Evolutionary conservation across 768 basidiomycete species (phyloP), one percentile per base, ranked within the genome.

Genomic region (Hypholoma sublateritium): DNA sequence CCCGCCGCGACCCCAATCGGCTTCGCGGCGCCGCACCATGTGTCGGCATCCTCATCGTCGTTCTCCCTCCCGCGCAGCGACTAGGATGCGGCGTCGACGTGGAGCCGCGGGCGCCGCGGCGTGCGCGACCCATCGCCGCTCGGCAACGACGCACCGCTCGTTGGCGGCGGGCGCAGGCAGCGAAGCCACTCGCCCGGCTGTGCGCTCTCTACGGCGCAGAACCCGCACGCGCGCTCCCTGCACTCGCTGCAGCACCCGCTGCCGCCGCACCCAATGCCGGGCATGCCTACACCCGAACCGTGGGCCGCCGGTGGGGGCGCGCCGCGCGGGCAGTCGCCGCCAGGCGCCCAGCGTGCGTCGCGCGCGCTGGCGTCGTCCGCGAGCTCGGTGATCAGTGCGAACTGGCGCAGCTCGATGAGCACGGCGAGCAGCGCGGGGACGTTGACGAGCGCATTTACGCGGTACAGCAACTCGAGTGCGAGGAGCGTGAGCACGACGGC

Each of bases 401-500:
- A 89, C 70, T 91, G 89, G 89, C 86, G 89, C 57, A 89, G 81
- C 70, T 90, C 89, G 41, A 84, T 79, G 79, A 83, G 83, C 56
- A 85, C 84, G n/a, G 79, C 80, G 8, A 84, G 82, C 48, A 89
- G 86, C 65, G 85, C 87, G 11, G 83, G 81, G 60, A 84, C 87
- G 13, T 87, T 86, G 8, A 80, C 84, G 21, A 86, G 83, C 19
- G 85, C 85, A 32, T 93, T 92, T 65, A 92, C 91, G 21, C 77
- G 87, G 57, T 91, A 88, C 74, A 92, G 89, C 74, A 88, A 88
- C 65, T 81, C 83, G 41, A 88, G 89, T 68, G 65, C 78, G 55
- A 78, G 88, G 54, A 91, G 89, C 61, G 78, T 92, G 41, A 88
- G 88, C 19, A 93, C 92, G 4, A 83, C 83, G 55, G 91, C 91